Evolutionary conservation across 2,329 filamentous ascomycete genomes (phyloP), one percentile per base, ranked within the genome.

Genomic region (Uncinocarpus reesii): DNA sequence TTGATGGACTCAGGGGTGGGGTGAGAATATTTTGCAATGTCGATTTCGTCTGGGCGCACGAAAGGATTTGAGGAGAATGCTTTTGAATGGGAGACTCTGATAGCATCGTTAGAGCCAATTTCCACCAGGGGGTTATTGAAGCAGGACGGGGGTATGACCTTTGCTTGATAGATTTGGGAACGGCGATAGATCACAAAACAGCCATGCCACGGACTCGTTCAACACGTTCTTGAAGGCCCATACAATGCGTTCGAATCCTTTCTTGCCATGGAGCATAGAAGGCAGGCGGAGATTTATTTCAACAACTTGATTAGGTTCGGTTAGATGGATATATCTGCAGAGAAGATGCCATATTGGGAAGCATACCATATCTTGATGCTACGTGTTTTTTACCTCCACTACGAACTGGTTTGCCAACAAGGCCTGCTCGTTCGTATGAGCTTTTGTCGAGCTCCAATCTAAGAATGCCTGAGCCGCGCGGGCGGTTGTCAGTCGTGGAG

Each of bases 201-300:
- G 68, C 88, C 90, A 95, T 1, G 78, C 78, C 18, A 82, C 59
- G 1, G 81, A 78, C 37, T 73, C 67, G 42, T 75, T 78, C 18
- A 95, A 71, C 18, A 86, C 86, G 53, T 87, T 86, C 57, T 83
- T 81, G 63, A 81, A 87, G 11, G 87, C 86, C 72, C 85, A 85
- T 5, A 82, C 63, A 11, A 95, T 70, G 38, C 86, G 74, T 53
- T 89, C 82, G 58, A 93, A 95, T 0, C 81, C 83, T 54, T 84
- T 88, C 63, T 87, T 92, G 2, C 88, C 88, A 47, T 81, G 82
- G 6, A 86, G 64, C 86, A 95, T 95, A 0, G 81, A 81, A 0
- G 81, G 76, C 4, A 75, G 71, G 15, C 81, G 77, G 23, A 98
- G 74, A 51, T 96, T 81, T 43, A 84, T 72, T 57, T 90, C 79